phyloP scores from a whole-genome alignment of 371 early-diverging fungal species.

The Neoconidiobolus thromboides region DNA sequence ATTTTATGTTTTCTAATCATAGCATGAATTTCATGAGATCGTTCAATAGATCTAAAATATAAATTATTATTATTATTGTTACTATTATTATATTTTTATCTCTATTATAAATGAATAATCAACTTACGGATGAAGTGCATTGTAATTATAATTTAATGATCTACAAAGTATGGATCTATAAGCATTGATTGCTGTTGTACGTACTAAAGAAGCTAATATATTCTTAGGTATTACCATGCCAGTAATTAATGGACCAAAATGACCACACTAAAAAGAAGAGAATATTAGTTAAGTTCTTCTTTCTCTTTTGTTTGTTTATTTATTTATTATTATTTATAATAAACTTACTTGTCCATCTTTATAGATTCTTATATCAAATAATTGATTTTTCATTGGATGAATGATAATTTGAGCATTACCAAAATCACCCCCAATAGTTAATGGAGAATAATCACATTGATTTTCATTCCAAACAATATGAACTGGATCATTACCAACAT shows the following conservation, averaged over 20 bases:
- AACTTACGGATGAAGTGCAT: not conserved
- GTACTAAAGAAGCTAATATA: slow-evolving; percentile 57
- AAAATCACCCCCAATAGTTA: slow-evolving; percentile 91
- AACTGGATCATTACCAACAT: slow-evolving; percentile 94
- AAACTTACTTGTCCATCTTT: slow-evolving; percentile 42
- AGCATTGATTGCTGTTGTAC: slow-evolving; percentile 66
- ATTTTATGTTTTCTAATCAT: not conserved
- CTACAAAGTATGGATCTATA: slow-evolving; percentile 25
- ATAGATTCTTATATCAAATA: slow-evolving; percentile 52
- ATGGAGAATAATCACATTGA: slow-evolving; percentile 52
- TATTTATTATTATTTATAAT: too few relatives aligned
- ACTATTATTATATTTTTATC: too few relatives aligned
- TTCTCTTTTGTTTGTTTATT: too few relatives aligned
- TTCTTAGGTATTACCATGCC: slow-evolving; percentile 59
- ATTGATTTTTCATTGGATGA: slow-evolving; percentile 44
- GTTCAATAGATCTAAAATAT: not conserved
- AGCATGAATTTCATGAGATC: not conserved
- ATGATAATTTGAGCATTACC: slow-evolving; percentile 87
- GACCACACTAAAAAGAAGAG: slow-evolving; percentile 21
- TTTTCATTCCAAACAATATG: slow-evolving; percentile 95
- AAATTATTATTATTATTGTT: not conserved
- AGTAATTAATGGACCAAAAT: slow-evolving; percentile 73
- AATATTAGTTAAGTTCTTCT: too few relatives aligned
- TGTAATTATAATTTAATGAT: not conserved
- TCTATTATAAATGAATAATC: slow-evolving; percentile 6